Conservation (phyloP, 768 basidiomycete species). For the Lactarius sanguifluus region DNA sequence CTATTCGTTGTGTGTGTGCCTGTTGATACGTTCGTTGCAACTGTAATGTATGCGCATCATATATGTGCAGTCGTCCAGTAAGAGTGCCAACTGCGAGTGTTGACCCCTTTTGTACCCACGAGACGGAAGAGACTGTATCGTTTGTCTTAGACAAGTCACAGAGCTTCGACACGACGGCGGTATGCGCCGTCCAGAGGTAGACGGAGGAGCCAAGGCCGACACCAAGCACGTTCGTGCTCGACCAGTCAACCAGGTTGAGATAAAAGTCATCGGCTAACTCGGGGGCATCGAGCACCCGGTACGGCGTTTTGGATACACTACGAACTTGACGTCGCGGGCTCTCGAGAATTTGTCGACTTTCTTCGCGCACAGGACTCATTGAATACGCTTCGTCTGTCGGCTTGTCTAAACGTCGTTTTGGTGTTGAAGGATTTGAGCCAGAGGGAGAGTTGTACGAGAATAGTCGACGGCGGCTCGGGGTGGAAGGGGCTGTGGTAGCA, state of each 20-base stretch:
- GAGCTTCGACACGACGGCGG: constrained; percentile 87
- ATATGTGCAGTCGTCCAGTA: constrained; percentile 87
- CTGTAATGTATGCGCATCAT: constrained; percentile 79
- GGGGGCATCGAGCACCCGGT: constrained; percentile 94
- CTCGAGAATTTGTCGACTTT: constrained; percentile 78
- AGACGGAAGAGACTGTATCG: constrained; percentile 83
- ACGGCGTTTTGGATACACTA: constrained; percentile 90
- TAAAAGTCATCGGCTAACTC: constrained; percentile 99
- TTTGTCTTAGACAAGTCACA: constrained; percentile 68
- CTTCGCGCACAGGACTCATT: constrained; percentile 83
- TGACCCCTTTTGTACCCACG: constrained; percentile 93
- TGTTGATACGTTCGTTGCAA: constrained; percentile 77
- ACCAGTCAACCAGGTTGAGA: constrained; percentile 97
- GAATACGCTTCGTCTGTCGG: constrained; percentile 89
- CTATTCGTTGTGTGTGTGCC: constrained; percentile 88
- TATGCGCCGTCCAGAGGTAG: constrained; percentile 96
- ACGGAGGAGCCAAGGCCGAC: constrained; percentile 92
- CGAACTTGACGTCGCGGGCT: constrained; percentile 80
- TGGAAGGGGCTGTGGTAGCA: constrained; percentile 39
- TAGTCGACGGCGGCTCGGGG: constrained; percentile 55
- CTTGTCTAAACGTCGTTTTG: constrained; percentile 67
- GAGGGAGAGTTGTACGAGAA: constrained; percentile 69
- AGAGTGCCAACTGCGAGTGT: constrained; percentile 92
- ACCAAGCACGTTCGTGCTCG: constrained; percentile 89
- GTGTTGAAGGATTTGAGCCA: constrained; percentile 50